Percentiles rank a stretch among this genome's conserved stretches.
Conservation (phyloP, 176 grass and related monocot genomes). For the Coix lacrymajobi region DNA sequence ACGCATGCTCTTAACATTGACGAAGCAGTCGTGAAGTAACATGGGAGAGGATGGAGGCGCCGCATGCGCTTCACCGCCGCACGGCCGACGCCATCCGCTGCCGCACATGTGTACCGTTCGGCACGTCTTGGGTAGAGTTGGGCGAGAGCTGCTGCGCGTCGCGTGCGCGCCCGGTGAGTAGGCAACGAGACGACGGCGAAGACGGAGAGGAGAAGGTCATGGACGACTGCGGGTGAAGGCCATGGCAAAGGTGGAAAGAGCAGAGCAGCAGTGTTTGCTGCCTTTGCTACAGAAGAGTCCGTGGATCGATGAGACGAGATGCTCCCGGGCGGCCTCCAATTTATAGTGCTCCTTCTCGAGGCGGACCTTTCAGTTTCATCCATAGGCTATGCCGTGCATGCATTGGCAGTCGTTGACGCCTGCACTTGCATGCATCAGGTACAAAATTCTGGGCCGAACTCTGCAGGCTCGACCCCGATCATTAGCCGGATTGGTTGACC, state of each 20-base stretch:
- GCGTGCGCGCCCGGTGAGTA: conserved; percentile 7
- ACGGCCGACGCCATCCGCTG: conserved; percentile 56
- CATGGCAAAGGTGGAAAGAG: too few species aligned
- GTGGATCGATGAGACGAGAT: background rate
- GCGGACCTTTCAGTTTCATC: background rate
- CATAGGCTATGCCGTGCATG: background rate
- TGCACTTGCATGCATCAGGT: background rate
- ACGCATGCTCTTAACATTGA: conserved; percentile 39
- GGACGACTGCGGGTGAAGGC: conserved; percentile 13
- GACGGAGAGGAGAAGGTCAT: background rate
- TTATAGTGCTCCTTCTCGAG: conserved; percentile 22
- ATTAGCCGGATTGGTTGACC: conserved; percentile 19
- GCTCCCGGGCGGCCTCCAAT: background rate
- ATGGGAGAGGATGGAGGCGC: conserved; percentile 58
- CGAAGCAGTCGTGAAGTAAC: conserved; percentile 88
- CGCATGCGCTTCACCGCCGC: conserved; percentile 56
- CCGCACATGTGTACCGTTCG: conserved; percentile 58
- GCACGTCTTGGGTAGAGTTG: conserved; percentile 52
- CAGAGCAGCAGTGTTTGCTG: background rate
- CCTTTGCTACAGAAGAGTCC: background rate
- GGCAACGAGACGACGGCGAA: conserved; percentile 25
- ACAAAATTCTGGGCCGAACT: conserved; percentile 25
- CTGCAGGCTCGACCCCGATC: background rate
- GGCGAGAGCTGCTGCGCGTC: conserved; percentile 46
- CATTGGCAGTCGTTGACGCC: background rate